These are phyloP conservation scores for Chlamydomonas sp. DNA, from an alignment of 139 green algal species.

Conservation along the genomic window DNA sequence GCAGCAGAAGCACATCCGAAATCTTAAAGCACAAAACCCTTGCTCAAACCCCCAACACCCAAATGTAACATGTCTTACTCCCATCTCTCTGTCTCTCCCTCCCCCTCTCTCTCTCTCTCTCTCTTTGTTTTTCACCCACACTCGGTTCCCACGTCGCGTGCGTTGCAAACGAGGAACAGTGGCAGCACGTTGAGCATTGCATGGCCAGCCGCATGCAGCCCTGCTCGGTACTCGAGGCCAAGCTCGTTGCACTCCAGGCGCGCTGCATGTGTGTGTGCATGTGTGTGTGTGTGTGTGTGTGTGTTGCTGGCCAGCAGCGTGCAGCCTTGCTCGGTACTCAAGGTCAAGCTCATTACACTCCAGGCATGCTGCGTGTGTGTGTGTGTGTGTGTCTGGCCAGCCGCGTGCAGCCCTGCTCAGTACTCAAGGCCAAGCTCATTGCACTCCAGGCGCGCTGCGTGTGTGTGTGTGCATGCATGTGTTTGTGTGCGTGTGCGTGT, in stretches of 20 bases:
- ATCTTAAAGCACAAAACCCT: too few species aligned
- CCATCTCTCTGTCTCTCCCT: too few species aligned
- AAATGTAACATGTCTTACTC: too few species aligned
- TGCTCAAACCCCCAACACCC: too few species aligned
- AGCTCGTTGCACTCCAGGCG: slow-evolving; percentile 24
- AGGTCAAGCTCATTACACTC: slow-evolving; percentile 33
- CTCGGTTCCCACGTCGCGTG: slow-evolving; percentile 27
- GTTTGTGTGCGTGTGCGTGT: too few species aligned
- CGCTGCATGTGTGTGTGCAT: too few species aligned
- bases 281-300: too few species aligned
- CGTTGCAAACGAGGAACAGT: slow-evolving; percentile 61
- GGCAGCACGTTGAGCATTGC: slow-evolving; percentile 85
- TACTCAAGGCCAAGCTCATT: slow-evolving; percentile 45
- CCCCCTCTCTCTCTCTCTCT: too few species aligned
- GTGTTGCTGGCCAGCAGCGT: slow-evolving; percentile 85
- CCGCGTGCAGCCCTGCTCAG: slow-evolving; percentile 75
- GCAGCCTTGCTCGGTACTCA: slow-evolving; percentile 66
- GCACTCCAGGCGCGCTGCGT: slow-evolving; percentile 24
- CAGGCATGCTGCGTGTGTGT: slow-evolving; percentile 20
- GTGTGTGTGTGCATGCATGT: too few species aligned
- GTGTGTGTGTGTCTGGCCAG: slow-evolving; percentile 78
- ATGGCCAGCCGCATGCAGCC: slow-evolving; percentile 80
- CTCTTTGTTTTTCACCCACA: slow-evolving; percentile 51
- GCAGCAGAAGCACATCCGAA: too few species aligned
- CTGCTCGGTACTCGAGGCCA: slow-evolving; percentile 59